Base-by-base conservation (phyloP, 345 rosid genomes). In the Gossypium ekmanianum region DNA sequence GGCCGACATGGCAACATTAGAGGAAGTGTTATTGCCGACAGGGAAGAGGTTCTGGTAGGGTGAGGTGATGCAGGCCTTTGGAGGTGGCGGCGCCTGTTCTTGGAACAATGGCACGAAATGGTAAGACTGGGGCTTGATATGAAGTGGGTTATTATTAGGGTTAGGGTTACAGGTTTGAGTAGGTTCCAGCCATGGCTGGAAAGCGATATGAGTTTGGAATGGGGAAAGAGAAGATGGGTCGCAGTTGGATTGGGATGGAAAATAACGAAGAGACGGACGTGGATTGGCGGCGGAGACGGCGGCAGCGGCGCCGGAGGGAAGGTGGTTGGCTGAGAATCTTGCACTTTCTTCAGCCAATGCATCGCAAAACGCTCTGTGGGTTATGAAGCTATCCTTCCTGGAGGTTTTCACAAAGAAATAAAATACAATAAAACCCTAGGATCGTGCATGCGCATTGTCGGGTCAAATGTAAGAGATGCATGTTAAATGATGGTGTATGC, bases 311-410 rank as follows among this genome's bases (percentile, higher is more conserved):
- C 39, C 27, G 17, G 56, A 51, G 72, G 81, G 69, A 10, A 77
- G 61, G 58, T 84, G 86, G 75, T 70, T 78, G 64, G 91, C 86
- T 6, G 87, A 80, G 73, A 87, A 76, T 75, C 94, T 91, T 17
- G 96, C 98, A 72, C 92, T 94, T 77, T 94, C 97, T 86, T 89
- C 92, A 0, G 97, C 98, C 62, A 94, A 79, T 69, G 98, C 97
- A 80, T 90, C 94, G 78, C 98, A 94, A 74, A 92, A 94, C 77
- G 97, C 96, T 68, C 96, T 88, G 81, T 92, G 98, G 66, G 98
- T 94, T 77, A 92, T 81, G 85, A 90, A 94, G 88, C 98, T 92
- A 83, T 94, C 98, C 82, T 93, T 94, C 90, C 98, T 93, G 91
- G 9, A 18, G 63, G 24, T 10, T 16, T 67, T 62, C 27, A 73